Base-by-base conservation (phyloP, 2,329 filamentous ascomycete species). In the Atkinsonella texensis region DNA sequence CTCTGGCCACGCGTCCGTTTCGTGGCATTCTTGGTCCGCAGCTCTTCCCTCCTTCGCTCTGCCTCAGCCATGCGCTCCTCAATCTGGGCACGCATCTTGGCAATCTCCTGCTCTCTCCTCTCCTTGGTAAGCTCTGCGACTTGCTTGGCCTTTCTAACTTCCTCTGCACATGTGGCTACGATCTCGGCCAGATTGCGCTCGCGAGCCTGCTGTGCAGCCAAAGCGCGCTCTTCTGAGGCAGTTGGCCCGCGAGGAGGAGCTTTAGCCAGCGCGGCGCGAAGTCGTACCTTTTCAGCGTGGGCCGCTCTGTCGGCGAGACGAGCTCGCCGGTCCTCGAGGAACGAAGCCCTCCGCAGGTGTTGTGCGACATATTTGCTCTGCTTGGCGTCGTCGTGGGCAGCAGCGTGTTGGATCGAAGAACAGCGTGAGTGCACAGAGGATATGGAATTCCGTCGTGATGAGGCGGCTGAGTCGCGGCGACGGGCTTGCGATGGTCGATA, bases 181-280 rank as follows among this genome's bases (percentile, higher is more conserved):
- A 91, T 89, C 64, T 90, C 87, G 9, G 85, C 87, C 17, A 93
- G 69, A 59, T 90, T 88, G 59, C 85, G 85, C 69, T 91, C 85
- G 53, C 88, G 78, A 1, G 87, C 84, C 57, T 88, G 79, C 55
- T 89, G 82, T 5, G 87, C 87, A 6, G 87, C 87, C 53, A 89
- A 69, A 3, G 87, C 85, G 48, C 84, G 76, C 66, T 90, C 86
- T 64, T 91, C 87, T 44, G 83, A 86, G 51, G 81, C 75, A 2
- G 78, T 80, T 33, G 71, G 79, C 57, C 84, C 80, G 18, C 77
- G 74, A 2, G 82, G 79, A 7, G 81, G 75, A 2, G 85, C 81
- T 67, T 89, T 89, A 54, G 81, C 85, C 52, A 86, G 66, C 10
- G 86, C 86, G 43, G 87, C 87, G 38, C 86, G 78, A 54, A 89